Percentiles rank a stretch among this genome's conserved stretches.
phyloP scores from a whole-genome alignment of 148 eudicot genomes.

The Rhododendron griersonianum region DNA sequence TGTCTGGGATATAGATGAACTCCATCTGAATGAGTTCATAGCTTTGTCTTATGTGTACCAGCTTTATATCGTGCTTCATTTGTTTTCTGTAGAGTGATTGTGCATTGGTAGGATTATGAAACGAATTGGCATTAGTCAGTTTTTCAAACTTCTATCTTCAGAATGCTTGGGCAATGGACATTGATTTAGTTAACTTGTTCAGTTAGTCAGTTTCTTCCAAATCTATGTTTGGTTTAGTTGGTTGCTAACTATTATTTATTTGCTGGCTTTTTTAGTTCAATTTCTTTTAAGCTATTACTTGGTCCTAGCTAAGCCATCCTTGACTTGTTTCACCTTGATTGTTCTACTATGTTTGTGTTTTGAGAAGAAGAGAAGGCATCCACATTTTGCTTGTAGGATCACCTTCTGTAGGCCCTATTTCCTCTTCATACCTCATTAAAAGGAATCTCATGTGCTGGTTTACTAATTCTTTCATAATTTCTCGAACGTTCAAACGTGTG shows the following conservation, averaged over 20 bases:
- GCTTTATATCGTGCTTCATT: background rate
- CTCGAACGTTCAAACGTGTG: background rate
- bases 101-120: background rate
- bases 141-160: background rate
- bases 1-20: background rate
- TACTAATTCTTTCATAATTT: background rate
- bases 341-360: background rate
- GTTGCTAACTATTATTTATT: background rate
- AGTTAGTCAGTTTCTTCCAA: background rate
- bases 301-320: background rate
- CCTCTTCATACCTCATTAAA: background rate
- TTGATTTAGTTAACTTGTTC: background rate
- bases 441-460: background rate
- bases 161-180: background rate
- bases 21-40: background rate
- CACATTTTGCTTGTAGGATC: background rate
- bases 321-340: background rate
- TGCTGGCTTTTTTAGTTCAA: background rate
- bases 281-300: background rate
- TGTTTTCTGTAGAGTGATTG: background rate
- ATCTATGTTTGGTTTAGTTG: background rate
- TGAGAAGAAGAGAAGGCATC: background rate
- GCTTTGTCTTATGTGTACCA: background rate
- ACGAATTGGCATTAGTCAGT: background rate
- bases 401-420: background rate